Evolutionary conservation across 2,329 filamentous ascomycete genomes (phyloP), one percentile per base, ranked within the genome.

Genomic region (Sporothrix pseudoabietina): DNA sequence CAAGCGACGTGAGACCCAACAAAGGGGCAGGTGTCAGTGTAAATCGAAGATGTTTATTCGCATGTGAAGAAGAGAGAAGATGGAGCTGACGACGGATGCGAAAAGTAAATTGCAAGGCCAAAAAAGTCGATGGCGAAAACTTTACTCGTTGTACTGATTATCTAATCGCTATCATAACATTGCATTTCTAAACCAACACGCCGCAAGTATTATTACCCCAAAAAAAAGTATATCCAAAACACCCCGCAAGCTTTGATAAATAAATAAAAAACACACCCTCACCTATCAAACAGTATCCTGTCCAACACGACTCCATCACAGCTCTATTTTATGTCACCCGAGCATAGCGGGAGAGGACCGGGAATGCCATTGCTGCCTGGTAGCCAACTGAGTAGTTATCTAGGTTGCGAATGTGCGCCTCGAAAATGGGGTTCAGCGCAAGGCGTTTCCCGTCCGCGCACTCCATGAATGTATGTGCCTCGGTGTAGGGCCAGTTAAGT

Each of bases 341-440:
- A 22, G 63, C 71, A 30, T 72, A 72, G 4, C n/a, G 54, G 41
- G 41, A 35, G 6, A 93, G 79, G 7, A 79, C 80, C 0, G 93
- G 93, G 77, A 91, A 93, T 0, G 87, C 84, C 75, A 86, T 85
- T 30, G 87, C 86, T 80, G 96, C 96, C 1, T 85, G 84, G 5
- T 88, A 86, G 0, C 94, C 94, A 1, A 97, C 79, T 74, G 89
- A 91, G 94, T 94, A 98, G 78, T 97, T 97, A 74, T 90, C 87
- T 54, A 94, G 79, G 59, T 92, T 86, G 3, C 91, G 83, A 68
- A 97, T 69, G 59, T 75, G 74, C n/a, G 63, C 49, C 52, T 75
- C 72, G 22, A 75, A 75, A n/a, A 70, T 19, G 5, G 74, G 74
- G 19, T 63, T 74, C 47, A 75, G 41, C 19, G 49, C 22, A 16